Conservation (phyloP, 116 monocot genomes). For the Phalaenopsis hybrid region DNA sequence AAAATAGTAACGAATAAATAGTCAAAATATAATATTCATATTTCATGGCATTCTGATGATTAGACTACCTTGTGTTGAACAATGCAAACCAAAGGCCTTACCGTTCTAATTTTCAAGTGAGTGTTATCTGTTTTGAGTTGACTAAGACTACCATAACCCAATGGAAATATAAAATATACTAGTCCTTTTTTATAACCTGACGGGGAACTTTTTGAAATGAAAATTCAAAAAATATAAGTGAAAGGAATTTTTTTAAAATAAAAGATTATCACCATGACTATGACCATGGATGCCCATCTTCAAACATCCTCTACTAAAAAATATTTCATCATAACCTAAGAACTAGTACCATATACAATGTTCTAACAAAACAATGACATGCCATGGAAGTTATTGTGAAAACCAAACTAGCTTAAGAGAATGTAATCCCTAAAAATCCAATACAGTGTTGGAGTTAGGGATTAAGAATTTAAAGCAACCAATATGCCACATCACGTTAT, state of each 20-base stretch:
- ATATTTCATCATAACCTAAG: background rate
- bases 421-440: background rate
- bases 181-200: too few species aligned
- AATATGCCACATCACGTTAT: background rate
- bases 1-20: background rate
- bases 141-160: too few species aligned
- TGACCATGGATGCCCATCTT: background rate
- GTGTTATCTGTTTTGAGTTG: too few species aligned
- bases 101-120: too few species aligned
- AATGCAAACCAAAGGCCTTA: too few species aligned
- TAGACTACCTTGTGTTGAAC: too few species aligned
- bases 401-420: background rate
- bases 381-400: background rate
- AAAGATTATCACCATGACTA: background rate
- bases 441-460: background rate
- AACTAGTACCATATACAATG: background rate
- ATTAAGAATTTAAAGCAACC: background rate
- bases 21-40: background rate
- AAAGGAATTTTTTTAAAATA: background rate
- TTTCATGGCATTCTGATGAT: background rate
- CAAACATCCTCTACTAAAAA: background rate
- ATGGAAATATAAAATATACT: too few species aligned
- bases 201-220: too few species aligned
- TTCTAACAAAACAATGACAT: background rate
- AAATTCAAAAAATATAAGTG: too few species aligned